These are phyloP conservation scores for Yamadazyma sp. DNA, from an alignment of 1,139 yeast genomes.

Conservation along the genomic window DNA sequence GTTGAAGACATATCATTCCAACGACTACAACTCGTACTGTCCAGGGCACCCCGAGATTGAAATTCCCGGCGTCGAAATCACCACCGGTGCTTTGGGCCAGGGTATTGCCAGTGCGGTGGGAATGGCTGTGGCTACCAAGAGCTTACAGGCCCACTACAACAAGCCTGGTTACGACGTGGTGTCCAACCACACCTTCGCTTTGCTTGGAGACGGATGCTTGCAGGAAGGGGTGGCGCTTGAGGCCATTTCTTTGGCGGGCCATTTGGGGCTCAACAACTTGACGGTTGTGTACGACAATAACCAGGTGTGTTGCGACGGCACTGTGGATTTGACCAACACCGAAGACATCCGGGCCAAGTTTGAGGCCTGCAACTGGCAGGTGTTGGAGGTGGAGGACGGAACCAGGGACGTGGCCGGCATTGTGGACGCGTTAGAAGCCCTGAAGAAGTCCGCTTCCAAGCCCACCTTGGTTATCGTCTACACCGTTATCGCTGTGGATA, in stretches of 20 bases:
- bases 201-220: slow-evolving; percentile 40
- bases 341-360: slow-evolving; percentile 31
- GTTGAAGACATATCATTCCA: slow-evolving; percentile 26
- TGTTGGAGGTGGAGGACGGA: slow-evolving; percentile 25
- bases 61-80: slow-evolving; percentile 34
- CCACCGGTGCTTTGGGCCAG: slow-evolving; percentile 42
- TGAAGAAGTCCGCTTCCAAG: slow-evolving; percentile 21
- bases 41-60: slow-evolving; percentile 42
- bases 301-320: slow-evolving; percentile 35
- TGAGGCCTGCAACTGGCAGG: slow-evolving; percentile 30
- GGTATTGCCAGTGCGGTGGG: slow-evolving; percentile 40
- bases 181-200: slow-evolving; percentile 25
- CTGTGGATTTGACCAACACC: slow-evolving; percentile 27
- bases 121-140: slow-evolving; percentile 34
- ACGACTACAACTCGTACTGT: slow-evolving; percentile 20
- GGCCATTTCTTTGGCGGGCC: slow-evolving; percentile 37
- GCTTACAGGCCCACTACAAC: slow-evolving; percentile 31
- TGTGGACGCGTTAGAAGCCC: slow-evolving; percentile 22
- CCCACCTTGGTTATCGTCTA: slow-evolving; percentile 32
- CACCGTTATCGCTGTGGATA: slow-evolving; percentile 31
- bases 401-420: slow-evolving; percentile 22
- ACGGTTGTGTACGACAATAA: slow-evolving; percentile 35
- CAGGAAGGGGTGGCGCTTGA: slow-evolving; percentile 39
- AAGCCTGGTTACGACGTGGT: slow-evolving; percentile 27
- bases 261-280: slow-evolving; percentile 30